Conservation (phyloP, 306 rosid species). For the Prunus campanulata region DNA sequence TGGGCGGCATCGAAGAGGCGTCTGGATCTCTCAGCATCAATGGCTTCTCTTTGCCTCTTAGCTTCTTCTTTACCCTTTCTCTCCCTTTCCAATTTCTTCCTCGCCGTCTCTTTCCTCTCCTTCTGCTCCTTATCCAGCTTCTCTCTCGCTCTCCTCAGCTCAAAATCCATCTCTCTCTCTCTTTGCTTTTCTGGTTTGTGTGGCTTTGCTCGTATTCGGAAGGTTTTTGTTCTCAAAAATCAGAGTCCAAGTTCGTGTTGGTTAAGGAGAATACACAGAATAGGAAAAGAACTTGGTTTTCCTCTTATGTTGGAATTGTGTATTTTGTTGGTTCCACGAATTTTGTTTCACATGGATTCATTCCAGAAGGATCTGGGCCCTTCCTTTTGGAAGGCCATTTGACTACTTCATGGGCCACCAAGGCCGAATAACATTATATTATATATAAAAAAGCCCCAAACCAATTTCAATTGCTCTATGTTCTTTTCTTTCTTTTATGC, state of each 20-base stretch:
- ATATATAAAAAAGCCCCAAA: neutral
- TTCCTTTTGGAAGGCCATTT: conserved; percentile 3
- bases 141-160: conserved; percentile 87
- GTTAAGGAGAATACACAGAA: neutral
- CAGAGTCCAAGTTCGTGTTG: neutral
- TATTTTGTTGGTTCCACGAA: neutral
- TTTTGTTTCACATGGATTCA: no score
- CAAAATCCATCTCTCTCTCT: conserved; percentile 68
- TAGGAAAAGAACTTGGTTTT: neutral
- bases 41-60: conserved; percentile 69
- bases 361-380: conserved; percentile 45
- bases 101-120: conserved; percentile 56
- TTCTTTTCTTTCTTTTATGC: no score
- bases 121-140: conserved; percentile 86
- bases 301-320: neutral
- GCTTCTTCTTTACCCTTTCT: conserved; percentile 71
- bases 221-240: neutral
- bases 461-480: no score
- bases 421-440: neutral
- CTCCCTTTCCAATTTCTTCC: conserved; percentile 55
- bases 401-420: neutral
- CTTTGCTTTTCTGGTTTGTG: neutral
- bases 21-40: conserved; percentile 75
- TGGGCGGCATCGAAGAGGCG: conserved; percentile 76
- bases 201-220: neutral